phyloP scores from a whole-genome alignment of 768 basidiomycete genomes.

The Calocybe gangraenosa region DNA sequence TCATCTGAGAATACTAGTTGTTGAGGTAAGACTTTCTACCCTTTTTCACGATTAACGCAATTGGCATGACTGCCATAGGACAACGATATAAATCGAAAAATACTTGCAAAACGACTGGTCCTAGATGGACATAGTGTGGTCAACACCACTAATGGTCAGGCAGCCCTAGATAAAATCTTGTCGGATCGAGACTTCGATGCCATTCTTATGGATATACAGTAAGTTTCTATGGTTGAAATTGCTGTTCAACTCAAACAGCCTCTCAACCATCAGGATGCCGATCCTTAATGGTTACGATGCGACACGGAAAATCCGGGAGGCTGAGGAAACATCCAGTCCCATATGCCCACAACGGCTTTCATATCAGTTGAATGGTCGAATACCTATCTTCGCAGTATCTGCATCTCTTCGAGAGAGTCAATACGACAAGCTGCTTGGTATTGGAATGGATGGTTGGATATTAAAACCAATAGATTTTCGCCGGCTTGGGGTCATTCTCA shows the following conservation, averaged over 20 bases:
- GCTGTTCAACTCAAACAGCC: background rate
- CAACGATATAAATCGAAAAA: conserved; percentile 68
- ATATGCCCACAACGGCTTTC: conserved; percentile 32
- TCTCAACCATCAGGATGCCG: conserved; percentile 54
- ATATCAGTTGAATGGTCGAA: conserved; percentile 51
- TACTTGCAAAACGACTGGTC: conserved; percentile 64
- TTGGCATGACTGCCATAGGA: conserved; percentile 36
- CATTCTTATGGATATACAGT: conserved; percentile 85
- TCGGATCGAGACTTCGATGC: conserved; percentile 62
- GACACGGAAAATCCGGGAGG: conserved; percentile 57
- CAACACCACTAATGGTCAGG: conserved; percentile 71
- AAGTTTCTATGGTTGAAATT: conserved; percentile 18
- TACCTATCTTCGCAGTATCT: conserved; percentile 81
- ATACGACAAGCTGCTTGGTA: conserved; percentile 43
- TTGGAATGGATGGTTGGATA: conserved; percentile 79
- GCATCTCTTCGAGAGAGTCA: conserved; percentile 64
- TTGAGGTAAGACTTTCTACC: conserved; percentile 52
- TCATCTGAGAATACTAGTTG: conserved; percentile 51
- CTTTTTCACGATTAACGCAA: background rate
- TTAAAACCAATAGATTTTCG: conserved; percentile 81
- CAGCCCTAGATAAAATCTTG: conserved; percentile 57
- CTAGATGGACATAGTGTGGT: conserved; percentile 64
- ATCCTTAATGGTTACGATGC: conserved; percentile 74
- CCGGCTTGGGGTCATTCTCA: conserved; percentile 53
- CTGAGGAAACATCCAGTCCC: conserved; percentile 37